phyloP scores from a whole-genome alignment of 1,139 yeast species.

The Kluyveromyces marxianus region DNA sequence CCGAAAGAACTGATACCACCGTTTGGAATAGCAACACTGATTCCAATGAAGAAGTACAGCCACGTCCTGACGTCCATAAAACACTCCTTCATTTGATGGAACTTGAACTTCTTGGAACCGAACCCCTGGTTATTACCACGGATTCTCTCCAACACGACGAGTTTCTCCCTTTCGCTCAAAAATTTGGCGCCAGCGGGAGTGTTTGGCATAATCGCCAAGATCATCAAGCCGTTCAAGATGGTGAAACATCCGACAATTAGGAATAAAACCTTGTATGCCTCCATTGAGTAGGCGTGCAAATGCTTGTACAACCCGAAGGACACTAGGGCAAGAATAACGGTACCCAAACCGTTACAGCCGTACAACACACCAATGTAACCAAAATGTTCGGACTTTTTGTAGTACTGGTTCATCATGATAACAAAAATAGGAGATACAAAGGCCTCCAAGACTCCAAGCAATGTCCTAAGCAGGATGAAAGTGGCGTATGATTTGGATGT shows the following conservation, averaged over 20 bases:
- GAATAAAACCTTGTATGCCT: conserved; percentile 42
- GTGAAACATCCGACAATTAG: conserved; percentile 42
- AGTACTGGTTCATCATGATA: conserved; percentile 46
- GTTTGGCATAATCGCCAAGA: conserved; percentile 41
- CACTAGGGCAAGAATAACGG: conserved; percentile 34
- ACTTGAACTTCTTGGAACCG: conserved; percentile 45
- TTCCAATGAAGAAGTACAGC: conserved; percentile 35
- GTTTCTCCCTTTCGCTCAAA: conserved; percentile 41
- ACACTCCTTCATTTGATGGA: conserved; percentile 42
- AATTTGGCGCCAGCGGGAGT: conserved; percentile 41
- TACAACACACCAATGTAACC: conserved; percentile 41
- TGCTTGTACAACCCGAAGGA: conserved; percentile 39
- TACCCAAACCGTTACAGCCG: conserved; percentile 42
- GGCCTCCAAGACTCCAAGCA: conserved; percentile 40
- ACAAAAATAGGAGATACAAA: conserved; percentile 39
- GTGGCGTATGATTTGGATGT: conserved; percentile 30
- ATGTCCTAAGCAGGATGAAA: conserved; percentile 35
- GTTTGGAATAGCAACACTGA: conserved; percentile 24
- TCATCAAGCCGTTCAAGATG: conserved; percentile 36
- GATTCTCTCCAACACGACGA: conserved; percentile 42
- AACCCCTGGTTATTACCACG: conserved; percentile 42
- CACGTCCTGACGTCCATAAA: conserved; percentile 40
- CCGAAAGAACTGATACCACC: conserved; percentile 21
- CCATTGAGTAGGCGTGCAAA: conserved; percentile 28
- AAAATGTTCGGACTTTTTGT: conserved; percentile 40